Evolutionary conservation across 352 stramenopile species (phyloP), one percentile per base, ranked within the genome.

Genomic region (Hyaloperonospora arabidopsidis): DNA sequence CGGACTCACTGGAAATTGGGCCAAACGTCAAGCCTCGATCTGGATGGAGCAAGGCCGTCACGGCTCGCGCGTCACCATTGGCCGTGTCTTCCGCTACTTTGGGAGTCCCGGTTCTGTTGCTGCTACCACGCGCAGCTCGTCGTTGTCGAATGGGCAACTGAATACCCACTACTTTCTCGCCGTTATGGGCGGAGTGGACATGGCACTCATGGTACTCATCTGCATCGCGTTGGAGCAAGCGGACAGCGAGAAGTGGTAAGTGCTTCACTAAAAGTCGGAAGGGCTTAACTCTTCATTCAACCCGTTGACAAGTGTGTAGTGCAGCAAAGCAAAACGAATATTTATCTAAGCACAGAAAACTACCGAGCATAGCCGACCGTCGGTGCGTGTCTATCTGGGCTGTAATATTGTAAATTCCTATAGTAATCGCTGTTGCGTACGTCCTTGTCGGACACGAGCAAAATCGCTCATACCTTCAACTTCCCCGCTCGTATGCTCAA

Each of bases 201-300:
- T 73, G 63, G 46, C 63, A n/a, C 57, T 78, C 18, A 69, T 75
- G 36, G 54, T 78, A 39, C 59, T 78, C 14, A 62, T 78, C 39
- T 73, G 69, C 41, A 65, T 75, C 36, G 63, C 69, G n/a, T 49
- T 75, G 14, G 66, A 78, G 25, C 64, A 68, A 40, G 61, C 64
- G 18, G 36, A 68, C 10, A 54, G 15, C 32, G 63, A 72, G 13
- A 57, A 65, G 32, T 64, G 46, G 52, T 72, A 53, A 57, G n/a
- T 19, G 48, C 34, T 44, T 38, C 48, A 48, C 23, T 23, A 22
- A 34, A 32, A 8, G 25, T 4, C 4, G 25, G 4, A 4, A 32
- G 4, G 25, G 25, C 25, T 32, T 32, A 4, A 32, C 25, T 32
- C 25, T 32, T 32, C 25, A 32, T 32, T 32, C 4, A 8, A 32